Conservation (phyloP, 345 rosid genomes). For the Populus nigra region DNA sequence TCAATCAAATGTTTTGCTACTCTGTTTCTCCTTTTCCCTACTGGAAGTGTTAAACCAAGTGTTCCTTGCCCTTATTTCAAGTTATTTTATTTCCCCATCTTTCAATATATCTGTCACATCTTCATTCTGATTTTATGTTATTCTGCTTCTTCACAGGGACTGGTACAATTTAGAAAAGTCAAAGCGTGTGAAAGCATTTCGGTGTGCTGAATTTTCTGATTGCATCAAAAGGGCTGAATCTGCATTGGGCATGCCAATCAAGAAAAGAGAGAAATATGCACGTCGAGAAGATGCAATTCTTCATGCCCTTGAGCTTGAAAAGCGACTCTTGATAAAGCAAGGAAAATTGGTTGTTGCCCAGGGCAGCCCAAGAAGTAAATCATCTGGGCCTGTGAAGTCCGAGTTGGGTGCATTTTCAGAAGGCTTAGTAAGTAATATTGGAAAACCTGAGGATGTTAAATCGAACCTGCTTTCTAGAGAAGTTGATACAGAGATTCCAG, state of each 20-base stretch:
- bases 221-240: slow-evolving; percentile 90
- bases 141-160: slow-evolving; percentile 54
- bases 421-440: slow-evolving; percentile 39
- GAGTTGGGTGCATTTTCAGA: slow-evolving; percentile 40
- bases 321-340: slow-evolving; percentile 56
- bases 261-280: slow-evolving; percentile 98
- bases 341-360: slow-evolving; percentile 35
- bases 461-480: slow-evolving; percentile 30
- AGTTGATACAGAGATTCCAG: slow-evolving; percentile 31
- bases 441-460: slow-evolving; percentile 31
- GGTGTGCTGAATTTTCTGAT: slow-evolving; percentile 97
- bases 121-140: slow-evolving; percentile 2
- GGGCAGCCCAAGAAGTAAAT: slow-evolving; percentile 35
- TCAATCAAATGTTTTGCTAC: neutral
- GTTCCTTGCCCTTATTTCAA: neutral
- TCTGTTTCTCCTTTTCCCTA: neutral
- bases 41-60: neutral
- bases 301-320: slow-evolving; percentile 98
- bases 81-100: neutral
- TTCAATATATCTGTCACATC: neutral
- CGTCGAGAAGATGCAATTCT: slow-evolving; percentile 99
- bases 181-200: slow-evolving; percentile 93
- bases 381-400: slow-evolving; percentile 40
- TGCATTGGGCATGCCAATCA: slow-evolving; percentile 65
- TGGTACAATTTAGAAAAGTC: slow-evolving; percentile 99